A percentile compares a stretch with the other conserved stretches of the same genome.
phyloP scores from a whole-genome alignment of 2,329 filamentous ascomycete species.

The Thermoascus crustaceus region DNA sequence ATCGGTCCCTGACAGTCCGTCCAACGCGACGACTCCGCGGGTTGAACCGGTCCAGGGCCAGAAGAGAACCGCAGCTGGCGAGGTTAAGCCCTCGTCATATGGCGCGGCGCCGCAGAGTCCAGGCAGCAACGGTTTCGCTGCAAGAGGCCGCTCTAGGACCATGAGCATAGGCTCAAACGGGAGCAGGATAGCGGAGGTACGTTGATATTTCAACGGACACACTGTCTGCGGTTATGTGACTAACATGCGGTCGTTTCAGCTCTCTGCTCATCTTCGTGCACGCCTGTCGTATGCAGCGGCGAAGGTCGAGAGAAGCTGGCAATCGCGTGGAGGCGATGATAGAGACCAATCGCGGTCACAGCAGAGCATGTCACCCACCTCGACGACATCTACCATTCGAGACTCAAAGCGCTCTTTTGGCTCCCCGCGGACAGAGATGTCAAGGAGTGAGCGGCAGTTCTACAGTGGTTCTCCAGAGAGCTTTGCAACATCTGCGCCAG shows the following conservation, averaged over 20 bases:
- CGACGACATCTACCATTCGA: slow-evolving; percentile 50
- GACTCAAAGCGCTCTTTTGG: slow-evolving; percentile 45
- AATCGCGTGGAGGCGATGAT: slow-evolving; percentile 58
- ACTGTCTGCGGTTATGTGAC: slow-evolving; percentile 7
- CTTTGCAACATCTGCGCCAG: slow-evolving; percentile 15
- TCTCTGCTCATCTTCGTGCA: slow-evolving; percentile 70
- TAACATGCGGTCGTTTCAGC: slow-evolving; percentile 38
- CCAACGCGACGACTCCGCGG: slow-evolving; percentile 4
- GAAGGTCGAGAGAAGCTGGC: slow-evolving; percentile 86
- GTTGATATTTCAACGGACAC: slow-evolving; percentile 10
- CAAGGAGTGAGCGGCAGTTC: slow-evolving; percentile 12
- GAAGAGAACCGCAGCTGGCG: slow-evolving; percentile 71
- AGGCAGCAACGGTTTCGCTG: slow-evolving; percentile 24
- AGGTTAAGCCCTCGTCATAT: slow-evolving; percentile 49
- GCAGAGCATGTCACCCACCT: slow-evolving; percentile 54
- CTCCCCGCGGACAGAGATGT: slow-evolving; percentile 45
- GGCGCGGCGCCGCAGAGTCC: slow-evolving; percentile 15
- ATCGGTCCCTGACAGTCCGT: slow-evolving; percentile 8
- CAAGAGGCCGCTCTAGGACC: slow-evolving; percentile 57
- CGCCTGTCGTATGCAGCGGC: slow-evolving; percentile 88
- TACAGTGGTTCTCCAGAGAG: slow-evolving; percentile 18
- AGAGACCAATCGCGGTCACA: slow-evolving; percentile 67
- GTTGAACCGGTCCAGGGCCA: slow-evolving; percentile 34
- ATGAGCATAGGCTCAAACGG: slow-evolving; percentile 60
- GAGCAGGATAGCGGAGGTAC: slow-evolving; percentile 69